Evolutionary conservation across 2,329 filamentous ascomycete species (phyloP), one percentile per base, ranked within the genome.

Genomic region (Pezicula neosporulosa): DNA sequence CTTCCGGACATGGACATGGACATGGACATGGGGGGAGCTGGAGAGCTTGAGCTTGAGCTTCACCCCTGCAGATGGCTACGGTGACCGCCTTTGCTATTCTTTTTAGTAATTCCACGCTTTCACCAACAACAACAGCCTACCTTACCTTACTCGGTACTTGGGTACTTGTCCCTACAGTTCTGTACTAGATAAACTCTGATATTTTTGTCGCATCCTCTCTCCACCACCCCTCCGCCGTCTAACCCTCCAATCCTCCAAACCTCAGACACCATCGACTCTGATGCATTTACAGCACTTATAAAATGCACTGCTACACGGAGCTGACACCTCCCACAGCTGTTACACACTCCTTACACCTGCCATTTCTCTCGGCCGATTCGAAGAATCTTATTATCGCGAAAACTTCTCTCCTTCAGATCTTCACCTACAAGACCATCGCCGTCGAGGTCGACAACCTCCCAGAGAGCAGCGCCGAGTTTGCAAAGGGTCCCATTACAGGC

Each of bases 231-330:
- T n/a, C n/a, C n/a, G n/a, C n/a, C n/a, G n/a, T n/a, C n/a, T n/a
- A n/a, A n/a, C n/a, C n/a, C n/a, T 16, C 16, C 18, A 21, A 19
- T 16, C 16, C 37, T n/a, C 16, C 6, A 19, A 9, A 5, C 37
- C 12, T 15, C 6, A 42, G 18, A 19, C 15, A 8, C 10, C 8
- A 21, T 19, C 18, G 46, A 49, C 30, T 49, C 54, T 43, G 44
- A 44, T 41, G 44, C 48, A 30, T 37, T 49, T 38, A 38, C 44
- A 12, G 51, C 41, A 41, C 44, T 48, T 54, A 68, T 59, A 65
- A 24, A 6, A 97, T 97, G 93, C 93, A 97, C 82, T 96, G 90
- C 78, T 97, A 97, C 75, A 92, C 90, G 66, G 94, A 99, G 79
- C 80, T 99, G 69, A 85, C 90, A 70, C 89, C 93, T 76, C 92